Evolutionary conservation across 2,329 filamentous ascomycete species (phyloP).

Genomic region (Paraconiothyrium sp.): DNA sequence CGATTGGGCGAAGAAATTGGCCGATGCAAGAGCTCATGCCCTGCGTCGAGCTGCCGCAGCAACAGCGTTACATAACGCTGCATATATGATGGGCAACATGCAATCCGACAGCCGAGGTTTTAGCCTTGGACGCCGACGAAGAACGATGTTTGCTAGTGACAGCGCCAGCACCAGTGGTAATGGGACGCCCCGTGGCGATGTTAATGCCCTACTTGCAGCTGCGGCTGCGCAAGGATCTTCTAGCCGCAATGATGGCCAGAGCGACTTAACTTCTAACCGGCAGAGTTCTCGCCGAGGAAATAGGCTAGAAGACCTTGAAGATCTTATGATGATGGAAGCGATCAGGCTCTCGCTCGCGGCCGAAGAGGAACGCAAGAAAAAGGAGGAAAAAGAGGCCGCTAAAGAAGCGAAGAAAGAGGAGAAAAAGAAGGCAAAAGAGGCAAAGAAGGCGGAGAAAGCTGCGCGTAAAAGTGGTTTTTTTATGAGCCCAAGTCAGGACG

Average conservation of each 20-base stretch:
- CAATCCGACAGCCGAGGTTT: conserved; percentile 62
- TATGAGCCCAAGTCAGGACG: conserved; percentile 65
- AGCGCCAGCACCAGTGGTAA: conserved; percentile 56
- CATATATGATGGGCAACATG: conserved; percentile 81
- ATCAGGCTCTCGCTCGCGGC: conserved; percentile 89
- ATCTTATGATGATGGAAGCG: conserved; percentile 98
- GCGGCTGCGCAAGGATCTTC: conserved; percentile 34
- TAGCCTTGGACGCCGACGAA: conserved; percentile 54
- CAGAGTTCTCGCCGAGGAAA: conserved; percentile 65
- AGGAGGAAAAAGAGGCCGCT: conserved; percentile 79
- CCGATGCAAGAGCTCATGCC: conserved; percentile 83
- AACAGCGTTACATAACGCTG: conserved; percentile 92
- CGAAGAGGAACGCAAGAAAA: conserved; percentile 90
- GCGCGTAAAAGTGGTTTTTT: conserved; percentile 70
- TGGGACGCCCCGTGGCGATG: conserved; percentile 54
- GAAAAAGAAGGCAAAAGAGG: conserved; percentile 73
- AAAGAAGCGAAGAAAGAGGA: conserved; percentile 88
- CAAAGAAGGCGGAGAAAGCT: conserved; percentile 74
- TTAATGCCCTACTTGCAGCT: conserved; percentile 38
- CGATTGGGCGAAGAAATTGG: conserved; percentile 92
- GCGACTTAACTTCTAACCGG: conserved; percentile 52
- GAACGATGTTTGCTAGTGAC: conserved; percentile 62
- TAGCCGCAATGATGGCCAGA: conserved; percentile 46
- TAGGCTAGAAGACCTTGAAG: conserved; percentile 87
- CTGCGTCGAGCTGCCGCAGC: conserved; percentile 89